Conservation (phyloP, 139 green algal genomes). For the Coelastrella sp. region DNA sequence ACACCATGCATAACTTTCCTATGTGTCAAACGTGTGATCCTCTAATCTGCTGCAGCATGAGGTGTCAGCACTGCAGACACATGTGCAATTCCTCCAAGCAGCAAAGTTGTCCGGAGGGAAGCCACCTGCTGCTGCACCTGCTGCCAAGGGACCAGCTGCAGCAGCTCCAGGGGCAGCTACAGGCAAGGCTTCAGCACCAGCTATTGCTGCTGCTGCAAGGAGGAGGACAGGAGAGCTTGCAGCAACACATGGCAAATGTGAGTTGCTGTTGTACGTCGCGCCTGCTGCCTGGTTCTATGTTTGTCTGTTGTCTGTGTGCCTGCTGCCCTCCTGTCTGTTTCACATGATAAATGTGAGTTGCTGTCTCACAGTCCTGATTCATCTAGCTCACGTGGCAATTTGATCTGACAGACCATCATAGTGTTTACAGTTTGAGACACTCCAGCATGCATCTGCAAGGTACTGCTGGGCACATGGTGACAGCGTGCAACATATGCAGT, state of each 20-base stretch:
- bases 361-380: too few relatives aligned
- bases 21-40: too few relatives aligned
- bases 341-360: background rate
- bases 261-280: background rate
- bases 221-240: background rate
- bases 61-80: conserved; percentile 62
- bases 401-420: too few relatives aligned
- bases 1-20: background rate
- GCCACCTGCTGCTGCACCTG: background rate
- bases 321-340: too few relatives aligned
- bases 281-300: background rate
- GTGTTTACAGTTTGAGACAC: too few relatives aligned
- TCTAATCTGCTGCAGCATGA: conserved; percentile 52
- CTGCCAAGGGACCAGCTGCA: conserved; percentile 18
- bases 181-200: conserved; percentile 2
- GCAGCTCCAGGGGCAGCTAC: conserved; percentile 41
- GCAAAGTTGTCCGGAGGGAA: conserved; percentile 2
- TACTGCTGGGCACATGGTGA: too few relatives aligned
- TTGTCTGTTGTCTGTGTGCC: background rate
- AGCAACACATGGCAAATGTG: background rate
- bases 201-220: conserved; percentile 35
- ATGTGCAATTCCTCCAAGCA: background rate
- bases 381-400: too few relatives aligned
- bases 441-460: too few relatives aligned
- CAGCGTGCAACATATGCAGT: too few relatives aligned